phyloP scores from a whole-genome alignment of 2,329 filamentous ascomycete genomes.

The Onygenales sp. region DNA sequence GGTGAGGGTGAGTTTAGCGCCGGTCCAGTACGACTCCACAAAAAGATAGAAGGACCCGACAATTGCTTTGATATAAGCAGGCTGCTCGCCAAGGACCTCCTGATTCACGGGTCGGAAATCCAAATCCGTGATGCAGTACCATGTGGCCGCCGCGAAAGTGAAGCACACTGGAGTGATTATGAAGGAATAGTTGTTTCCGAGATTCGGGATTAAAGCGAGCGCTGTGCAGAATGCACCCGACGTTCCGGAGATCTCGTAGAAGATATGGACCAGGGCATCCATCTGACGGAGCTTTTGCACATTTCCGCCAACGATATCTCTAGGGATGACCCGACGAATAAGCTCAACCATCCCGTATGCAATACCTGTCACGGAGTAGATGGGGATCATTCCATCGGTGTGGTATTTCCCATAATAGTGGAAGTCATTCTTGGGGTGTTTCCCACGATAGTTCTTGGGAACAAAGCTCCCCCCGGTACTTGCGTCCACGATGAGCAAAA shows the following conservation, averaged over 20 bases:
- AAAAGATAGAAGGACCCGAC: conserved; percentile 35
- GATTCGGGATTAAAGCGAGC: conserved; percentile 40
- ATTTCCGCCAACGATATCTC: conserved; percentile 43
- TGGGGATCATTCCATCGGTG: conserved; percentile 42
- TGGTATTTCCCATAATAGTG: conserved; percentile 41
- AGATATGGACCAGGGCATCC: conserved; percentile 39
- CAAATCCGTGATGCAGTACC: conserved; percentile 39
- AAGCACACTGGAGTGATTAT: conserved; percentile 43
- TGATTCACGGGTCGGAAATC: conserved; percentile 14
- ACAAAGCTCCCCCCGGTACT: conserved; percentile 39
- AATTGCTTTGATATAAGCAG: conserved; percentile 29
- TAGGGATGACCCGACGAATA: conserved; percentile 41
- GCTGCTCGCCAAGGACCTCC: conserved; percentile 14
- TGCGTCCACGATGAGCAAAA: conserved; percentile 41
- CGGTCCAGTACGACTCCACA: conserved; percentile 38
- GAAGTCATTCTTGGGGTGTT: conserved; percentile 28
- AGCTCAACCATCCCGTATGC: conserved; percentile 43
- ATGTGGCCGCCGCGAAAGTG: conserved; percentile 29
- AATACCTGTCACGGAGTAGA: conserved; percentile 36
- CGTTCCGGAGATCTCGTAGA: conserved; percentile 42
- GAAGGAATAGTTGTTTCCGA: conserved; percentile 45
- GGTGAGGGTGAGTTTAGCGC: conserved; percentile 38
- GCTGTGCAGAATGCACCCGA: conserved; percentile 40
- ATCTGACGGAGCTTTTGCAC: conserved; percentile 41
- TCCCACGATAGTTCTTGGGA: conserved; percentile 16